Evolutionary conservation across 2,329 filamentous ascomycete species (phyloP).

Genomic region (Pseudocercospora crystallina): DNA sequence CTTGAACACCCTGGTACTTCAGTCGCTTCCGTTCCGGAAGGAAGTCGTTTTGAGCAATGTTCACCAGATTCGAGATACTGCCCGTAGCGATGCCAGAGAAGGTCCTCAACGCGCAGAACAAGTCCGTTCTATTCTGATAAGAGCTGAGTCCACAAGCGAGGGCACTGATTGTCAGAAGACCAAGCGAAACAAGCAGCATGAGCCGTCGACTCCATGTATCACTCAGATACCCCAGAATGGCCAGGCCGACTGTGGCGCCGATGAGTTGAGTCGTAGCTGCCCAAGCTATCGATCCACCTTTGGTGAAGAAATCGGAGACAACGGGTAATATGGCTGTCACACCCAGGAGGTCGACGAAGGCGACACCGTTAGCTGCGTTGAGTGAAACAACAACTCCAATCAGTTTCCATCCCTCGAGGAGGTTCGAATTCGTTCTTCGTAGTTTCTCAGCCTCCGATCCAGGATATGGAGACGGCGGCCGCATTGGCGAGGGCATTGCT

Average conservation of each 20-base stretch:
- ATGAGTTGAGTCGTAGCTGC: conserved; percentile 22
- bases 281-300: conserved; percentile 21
- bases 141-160: conserved; percentile 12
- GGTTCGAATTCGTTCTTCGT: neutral
- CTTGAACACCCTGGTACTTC: conserved; percentile 26
- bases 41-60: conserved; percentile 27
- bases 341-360: conserved; percentile 16
- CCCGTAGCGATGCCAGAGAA: conserved; percentile 23
- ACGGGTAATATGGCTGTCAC: conserved; percentile 16
- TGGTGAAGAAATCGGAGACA: conserved; percentile 15
- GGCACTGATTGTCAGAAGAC: conserved; percentile 8
- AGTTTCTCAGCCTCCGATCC: no score
- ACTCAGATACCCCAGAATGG: conserved; percentile 23
- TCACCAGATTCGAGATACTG: conserved; percentile 25
- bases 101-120: conserved; percentile 17
- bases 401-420: conserved; percentile 23
- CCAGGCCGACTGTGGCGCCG: conserved; percentile 19
- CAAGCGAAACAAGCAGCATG: conserved; percentile 20
- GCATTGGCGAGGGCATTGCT: no score
- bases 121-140: neutral
- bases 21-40: conserved; percentile 15
- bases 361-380: conserved; percentile 16
- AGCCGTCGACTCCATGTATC: conserved; percentile 21
- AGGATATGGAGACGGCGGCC: no score
- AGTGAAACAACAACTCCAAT: conserved; percentile 9